Evolutionary conservation across 768 basidiomycete genomes (phyloP).

Genomic region (Suillus variegatus): DNA sequence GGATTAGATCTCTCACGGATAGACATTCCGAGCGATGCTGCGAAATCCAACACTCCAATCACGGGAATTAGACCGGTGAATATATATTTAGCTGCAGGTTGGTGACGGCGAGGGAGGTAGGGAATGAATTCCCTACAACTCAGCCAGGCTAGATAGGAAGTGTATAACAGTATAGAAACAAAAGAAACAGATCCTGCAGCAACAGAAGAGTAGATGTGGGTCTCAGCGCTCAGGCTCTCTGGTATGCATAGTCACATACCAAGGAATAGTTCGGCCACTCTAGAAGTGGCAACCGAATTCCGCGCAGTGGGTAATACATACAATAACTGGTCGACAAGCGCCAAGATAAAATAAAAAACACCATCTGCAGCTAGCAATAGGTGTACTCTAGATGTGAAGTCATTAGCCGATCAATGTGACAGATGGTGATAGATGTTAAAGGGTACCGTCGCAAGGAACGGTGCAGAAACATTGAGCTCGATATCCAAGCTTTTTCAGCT

Average conservation of each 20-base stretch:
- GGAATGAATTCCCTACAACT: slow-evolving; percentile 51
- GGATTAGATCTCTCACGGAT: slow-evolving; percentile 46
- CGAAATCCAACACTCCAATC: slow-evolving; percentile 54
- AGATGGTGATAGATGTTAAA: neutral
- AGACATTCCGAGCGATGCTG: slow-evolving; percentile 64
- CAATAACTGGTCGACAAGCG: slow-evolving; percentile 61
- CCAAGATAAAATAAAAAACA: slow-evolving; percentile 58
- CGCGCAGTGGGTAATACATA: slow-evolving; percentile 55
- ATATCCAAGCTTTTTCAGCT: neutral
- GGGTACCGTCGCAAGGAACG: slow-evolving; percentile 14
- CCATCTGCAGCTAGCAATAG: slow-evolving; percentile 64
- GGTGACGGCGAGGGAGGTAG: slow-evolving; percentile 51
- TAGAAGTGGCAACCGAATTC: slow-evolving; percentile 47
- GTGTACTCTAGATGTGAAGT: slow-evolving; percentile 43
- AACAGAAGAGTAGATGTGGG: neutral
- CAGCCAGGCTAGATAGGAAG: slow-evolving; percentile 61
- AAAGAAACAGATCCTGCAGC: slow-evolving; percentile 54
- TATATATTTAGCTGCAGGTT: slow-evolving; percentile 42
- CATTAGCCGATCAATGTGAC: neutral
- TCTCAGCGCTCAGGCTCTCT: neutral
- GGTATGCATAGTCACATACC: slow-evolving; percentile 45
- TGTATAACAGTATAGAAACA: slow-evolving; percentile 65
- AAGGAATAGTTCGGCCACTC: slow-evolving; percentile 55
- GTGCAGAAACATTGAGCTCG: neutral
- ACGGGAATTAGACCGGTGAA: slow-evolving; percentile 57